phyloP scores from a whole-genome alignment of 495 filamentous ascomycete species.

The Hypoxylon perforatum region DNA sequence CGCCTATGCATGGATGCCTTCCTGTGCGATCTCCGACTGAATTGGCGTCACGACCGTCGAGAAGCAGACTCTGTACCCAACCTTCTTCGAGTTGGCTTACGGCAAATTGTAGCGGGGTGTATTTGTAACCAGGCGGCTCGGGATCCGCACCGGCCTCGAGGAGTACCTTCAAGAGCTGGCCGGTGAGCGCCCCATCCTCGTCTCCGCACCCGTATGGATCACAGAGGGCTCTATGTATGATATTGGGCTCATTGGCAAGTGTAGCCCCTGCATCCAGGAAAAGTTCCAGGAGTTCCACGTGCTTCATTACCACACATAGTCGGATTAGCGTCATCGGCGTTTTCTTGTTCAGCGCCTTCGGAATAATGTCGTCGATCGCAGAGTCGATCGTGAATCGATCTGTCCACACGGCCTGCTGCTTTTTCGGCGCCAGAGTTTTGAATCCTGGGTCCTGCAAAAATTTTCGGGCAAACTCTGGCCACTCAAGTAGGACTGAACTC shows the following conservation, averaged over 20 bases:
- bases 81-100: slow-evolving; percentile 22
- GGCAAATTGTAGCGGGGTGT: slow-evolving; percentile 30
- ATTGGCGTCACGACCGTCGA: slow-evolving; percentile 28
- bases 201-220: slow-evolving; percentile 1
- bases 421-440: slow-evolving; percentile 8
- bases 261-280: slow-evolving; percentile 29
- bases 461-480: slow-evolving; percentile 37
- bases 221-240: slow-evolving; percentile 22
- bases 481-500: slow-evolving; percentile 25
- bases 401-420: slow-evolving; percentile 28
- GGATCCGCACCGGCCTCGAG: slow-evolving; percentile 39
- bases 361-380: background rate
- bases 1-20: slow-evolving; percentile 6
- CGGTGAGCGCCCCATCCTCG: slow-evolving; percentile 17
- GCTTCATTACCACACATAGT: slow-evolving; percentile 30
- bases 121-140: slow-evolving; percentile 11
- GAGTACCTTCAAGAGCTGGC: slow-evolving; percentile 27
- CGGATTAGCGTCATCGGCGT: slow-evolving; percentile 28
- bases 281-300: slow-evolving; percentile 24
- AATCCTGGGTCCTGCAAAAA: slow-evolving; percentile 15
- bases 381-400: slow-evolving; percentile 23
- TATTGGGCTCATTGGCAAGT: slow-evolving; percentile 21
- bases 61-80: slow-evolving; percentile 30
- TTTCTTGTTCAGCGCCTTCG: background rate
- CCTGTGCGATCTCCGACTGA: slow-evolving; percentile 18